Conservation (phyloP, 2,329 filamentous ascomycete species). For the Hirsutella minnesotensis region DNA sequence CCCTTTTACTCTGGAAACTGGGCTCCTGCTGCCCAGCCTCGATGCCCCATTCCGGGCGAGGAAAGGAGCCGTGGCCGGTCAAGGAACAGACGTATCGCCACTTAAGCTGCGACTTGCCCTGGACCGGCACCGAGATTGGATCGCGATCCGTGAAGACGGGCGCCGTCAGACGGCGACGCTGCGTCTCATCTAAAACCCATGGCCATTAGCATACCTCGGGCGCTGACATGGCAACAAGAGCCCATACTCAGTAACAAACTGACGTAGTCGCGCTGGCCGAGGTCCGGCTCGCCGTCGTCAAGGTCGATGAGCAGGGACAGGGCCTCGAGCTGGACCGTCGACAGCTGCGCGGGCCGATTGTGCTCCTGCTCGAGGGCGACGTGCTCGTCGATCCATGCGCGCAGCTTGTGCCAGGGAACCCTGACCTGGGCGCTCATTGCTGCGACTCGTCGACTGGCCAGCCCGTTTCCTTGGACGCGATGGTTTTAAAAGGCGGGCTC, state of each 20-base stretch:
- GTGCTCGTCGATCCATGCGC: slow-evolving; percentile 27
- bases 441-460: no score
- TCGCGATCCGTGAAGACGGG: slow-evolving; percentile 8
- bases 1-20: slow-evolving; percentile 35
- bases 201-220: neutral
- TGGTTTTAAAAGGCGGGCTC: no score
- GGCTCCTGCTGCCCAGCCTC: slow-evolving; percentile 15
- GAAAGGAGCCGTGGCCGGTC: slow-evolving; percentile 11
- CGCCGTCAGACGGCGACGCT: slow-evolving; percentile 3
- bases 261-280: slow-evolving; percentile 16
- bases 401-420: slow-evolving; percentile 22
- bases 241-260: slow-evolving; percentile 16
- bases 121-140: slow-evolving; percentile 10
- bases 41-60: slow-evolving; percentile 21
- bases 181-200: slow-evolving; percentile 7
- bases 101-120: slow-evolving; percentile 9
- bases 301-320: slow-evolving; percentile 26
- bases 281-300: slow-evolving; percentile 14
- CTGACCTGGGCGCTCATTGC: neutral
- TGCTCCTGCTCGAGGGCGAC: slow-evolving; percentile 20
- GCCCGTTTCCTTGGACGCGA: no score
- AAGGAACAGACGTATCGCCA: slow-evolving; percentile 16
- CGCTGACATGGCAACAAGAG: neutral
- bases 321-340: slow-evolving; percentile 24
- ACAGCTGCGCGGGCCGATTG: slow-evolving; percentile 22